Percentiles rank a stretch among this genome's conserved stretches.
phyloP scores from a whole-genome alignment of 1,284 basidiomycete genomes.

The Trametes hirsuta region DNA sequence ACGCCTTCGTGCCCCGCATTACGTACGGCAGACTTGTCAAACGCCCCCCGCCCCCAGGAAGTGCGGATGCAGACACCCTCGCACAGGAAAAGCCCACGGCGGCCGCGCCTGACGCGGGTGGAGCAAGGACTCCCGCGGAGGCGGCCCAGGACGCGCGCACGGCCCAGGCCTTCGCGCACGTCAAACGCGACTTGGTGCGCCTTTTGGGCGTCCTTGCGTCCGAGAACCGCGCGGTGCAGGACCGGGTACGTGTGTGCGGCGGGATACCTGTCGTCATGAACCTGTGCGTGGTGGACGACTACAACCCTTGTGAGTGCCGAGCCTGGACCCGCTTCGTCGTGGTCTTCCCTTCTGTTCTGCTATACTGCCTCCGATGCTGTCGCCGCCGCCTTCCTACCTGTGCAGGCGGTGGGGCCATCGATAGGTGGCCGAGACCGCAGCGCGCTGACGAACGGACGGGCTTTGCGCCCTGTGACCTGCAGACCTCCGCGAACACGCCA shows the following conservation, averaged over 20 bases:
- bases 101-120: not conserved
- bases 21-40: constrained; percentile 65
- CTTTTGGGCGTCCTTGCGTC: constrained; percentile 77
- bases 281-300: constrained; percentile 86
- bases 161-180: constrained; percentile 57
- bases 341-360: not conserved
- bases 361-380: not conserved
- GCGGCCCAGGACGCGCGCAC: constrained; percentile 5
- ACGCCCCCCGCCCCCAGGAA: constrained; percentile 21
- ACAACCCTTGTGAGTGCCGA: constrained; percentile 85
- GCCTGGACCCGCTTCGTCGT: not conserved
- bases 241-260: constrained; percentile 66
- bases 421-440: not conserved
- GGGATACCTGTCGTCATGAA: constrained; percentile 84
- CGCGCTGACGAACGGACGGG: not conserved
- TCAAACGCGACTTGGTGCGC: constrained; percentile 85
- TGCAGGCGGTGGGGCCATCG: not conserved
- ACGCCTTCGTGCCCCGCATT: constrained; percentile 79
- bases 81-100: no score
- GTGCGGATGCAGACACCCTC: not conserved
- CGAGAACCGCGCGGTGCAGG: constrained; percentile 66
- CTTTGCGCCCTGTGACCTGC: not conserved
- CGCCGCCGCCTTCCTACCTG: not conserved
- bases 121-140: not conserved
- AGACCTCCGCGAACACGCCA: constrained; percentile 90